Base-by-base conservation (phyloP, 139 green algal genomes). In the Nannochloris sp. region DNA sequence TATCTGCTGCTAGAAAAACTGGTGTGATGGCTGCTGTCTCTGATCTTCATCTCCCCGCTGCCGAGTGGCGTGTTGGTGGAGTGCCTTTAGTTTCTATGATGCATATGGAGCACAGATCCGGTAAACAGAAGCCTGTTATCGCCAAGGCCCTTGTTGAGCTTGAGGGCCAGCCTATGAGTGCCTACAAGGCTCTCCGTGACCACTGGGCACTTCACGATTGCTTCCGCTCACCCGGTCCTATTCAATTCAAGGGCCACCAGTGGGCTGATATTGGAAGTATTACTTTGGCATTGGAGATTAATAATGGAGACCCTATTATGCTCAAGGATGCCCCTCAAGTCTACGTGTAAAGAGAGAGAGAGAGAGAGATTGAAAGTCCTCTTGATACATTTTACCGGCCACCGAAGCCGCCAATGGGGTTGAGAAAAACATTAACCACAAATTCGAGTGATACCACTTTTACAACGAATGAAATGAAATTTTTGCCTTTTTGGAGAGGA, bases 1-100 rank as follows among this genome's bases (percentile, higher is more conserved):
- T 89, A 59, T 27, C 79, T 39, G 68, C 59, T 0, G 27, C 25
- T 2, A 53, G 63, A 27, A 30, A 71, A 34, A 86, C 79, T 4
- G 83, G 82, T 14, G 38, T 88, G 24, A 90, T 89, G 68, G 79
- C 79, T n/a, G 77, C 72, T 1, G 61, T 85, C 33, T 63, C 39
- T 25, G 47, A 78, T 35, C 72, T 86, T 25, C 32, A 37, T 15
- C 15, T 24, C 14, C 48, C 64, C 3, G 24, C 71, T 14, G n/a
- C 25, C 5, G 47, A 84, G 34, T 89, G 83, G 83, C 46, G 23
- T 0, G 75, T 87, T 12, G 79, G 82, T 38, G 83, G 83, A 66
- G 74, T 68, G 15, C 78, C 82, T 2, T 64, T 89, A 23, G 37
- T 61, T 30, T 48, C 72, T 44, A 88, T 89, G 82, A 76, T 76